A percentile compares a stretch with the other conserved stretches of the same genome.
Conservation (phyloP, 2,329 filamentous ascomycete species). For the Aspergillus udagawae region DNA sequence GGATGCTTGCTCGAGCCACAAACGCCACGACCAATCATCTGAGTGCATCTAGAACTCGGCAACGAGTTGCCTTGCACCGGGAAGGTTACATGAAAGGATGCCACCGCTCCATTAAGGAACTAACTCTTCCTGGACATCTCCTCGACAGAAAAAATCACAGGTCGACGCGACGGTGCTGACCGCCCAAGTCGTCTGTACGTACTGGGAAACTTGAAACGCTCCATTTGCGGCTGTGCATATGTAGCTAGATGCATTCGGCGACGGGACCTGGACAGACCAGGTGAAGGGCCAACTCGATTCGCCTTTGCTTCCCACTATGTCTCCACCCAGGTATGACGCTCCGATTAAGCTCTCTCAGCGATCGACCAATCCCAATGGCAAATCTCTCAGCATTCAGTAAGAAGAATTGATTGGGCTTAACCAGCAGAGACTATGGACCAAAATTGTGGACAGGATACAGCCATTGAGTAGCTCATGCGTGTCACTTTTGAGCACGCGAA, state of each 20-base stretch:
- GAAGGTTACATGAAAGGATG: slow-evolving; percentile 2
- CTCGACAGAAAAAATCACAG: not conserved
- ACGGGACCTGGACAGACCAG: not conserved
- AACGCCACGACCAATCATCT: not conserved
- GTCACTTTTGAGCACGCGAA: not conserved
- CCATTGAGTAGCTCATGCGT: not conserved
- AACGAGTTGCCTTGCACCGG: not conserved
- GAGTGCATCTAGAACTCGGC: not conserved
- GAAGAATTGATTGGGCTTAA: not conserved
- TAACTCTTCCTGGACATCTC: not conserved
- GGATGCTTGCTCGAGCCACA: not conserved
- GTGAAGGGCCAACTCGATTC: not conserved
- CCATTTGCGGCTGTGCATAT: slow-evolving; percentile 6
- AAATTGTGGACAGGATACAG: not conserved
- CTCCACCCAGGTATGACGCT: not conserved
- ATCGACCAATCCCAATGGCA: slow-evolving; percentile 7
- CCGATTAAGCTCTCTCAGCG: slow-evolving; percentile 3
- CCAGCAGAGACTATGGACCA: not conserved
- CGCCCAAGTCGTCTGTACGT: not conserved
- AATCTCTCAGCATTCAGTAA: not conserved
- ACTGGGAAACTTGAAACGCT: not conserved
- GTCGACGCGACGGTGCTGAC: not conserved
- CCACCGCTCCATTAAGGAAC: slow-evolving; percentile 1
- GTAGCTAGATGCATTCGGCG: slow-evolving; percentile 3
- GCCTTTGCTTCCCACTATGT: not conserved